phyloP scores from a whole-genome alignment of 2,329 filamentous ascomycete species.

The Fusarium torreyae region DNA sequence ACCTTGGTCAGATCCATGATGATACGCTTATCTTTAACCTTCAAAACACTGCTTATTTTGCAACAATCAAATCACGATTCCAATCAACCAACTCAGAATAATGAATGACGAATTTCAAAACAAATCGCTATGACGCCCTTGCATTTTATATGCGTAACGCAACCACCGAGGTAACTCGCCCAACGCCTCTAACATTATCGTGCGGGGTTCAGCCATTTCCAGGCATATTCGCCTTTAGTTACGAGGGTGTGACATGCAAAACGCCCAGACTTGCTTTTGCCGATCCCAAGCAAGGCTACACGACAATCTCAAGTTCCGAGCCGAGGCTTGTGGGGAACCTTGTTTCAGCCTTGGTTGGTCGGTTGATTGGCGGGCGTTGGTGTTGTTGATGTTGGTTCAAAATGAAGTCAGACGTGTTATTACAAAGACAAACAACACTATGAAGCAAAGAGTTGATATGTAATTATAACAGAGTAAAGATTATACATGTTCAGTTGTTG shows the following conservation, averaged over 20 bases:
- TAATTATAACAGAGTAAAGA: slow-evolving; percentile 6
- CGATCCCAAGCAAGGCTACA: slow-evolving; percentile 29
- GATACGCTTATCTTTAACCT: not conserved
- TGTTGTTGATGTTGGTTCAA: not conserved
- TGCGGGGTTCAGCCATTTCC: slow-evolving; percentile 44
- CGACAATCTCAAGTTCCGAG: slow-evolving; percentile 6
- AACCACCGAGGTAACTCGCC: slow-evolving; percentile 42
- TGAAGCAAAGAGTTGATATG: not conserved
- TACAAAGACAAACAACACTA: not conserved
- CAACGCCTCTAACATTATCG: slow-evolving; percentile 17
- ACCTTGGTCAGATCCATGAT: slow-evolving; percentile 55
- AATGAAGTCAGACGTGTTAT: not conserved
- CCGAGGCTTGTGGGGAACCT: slow-evolving; percentile 35
- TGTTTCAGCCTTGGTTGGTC: not conserved
- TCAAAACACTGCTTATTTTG: slow-evolving; percentile 3
- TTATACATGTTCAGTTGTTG: not conserved
- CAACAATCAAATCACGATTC: not conserved
- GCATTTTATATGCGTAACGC: slow-evolving; percentile 14
- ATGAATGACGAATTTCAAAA: not conserved
- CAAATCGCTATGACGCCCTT: not conserved
- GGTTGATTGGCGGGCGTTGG: not conserved
- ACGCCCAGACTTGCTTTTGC: slow-evolving; percentile 9
- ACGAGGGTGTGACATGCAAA: slow-evolving; percentile 12
- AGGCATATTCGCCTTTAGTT: slow-evolving; percentile 6
- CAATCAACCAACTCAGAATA: not conserved